Percentiles rank a stretch among this genome's conserved stretches.
phyloP scores from a whole-genome alignment of 257 asterid species.

The Scutellaria baicalensis region DNA sequence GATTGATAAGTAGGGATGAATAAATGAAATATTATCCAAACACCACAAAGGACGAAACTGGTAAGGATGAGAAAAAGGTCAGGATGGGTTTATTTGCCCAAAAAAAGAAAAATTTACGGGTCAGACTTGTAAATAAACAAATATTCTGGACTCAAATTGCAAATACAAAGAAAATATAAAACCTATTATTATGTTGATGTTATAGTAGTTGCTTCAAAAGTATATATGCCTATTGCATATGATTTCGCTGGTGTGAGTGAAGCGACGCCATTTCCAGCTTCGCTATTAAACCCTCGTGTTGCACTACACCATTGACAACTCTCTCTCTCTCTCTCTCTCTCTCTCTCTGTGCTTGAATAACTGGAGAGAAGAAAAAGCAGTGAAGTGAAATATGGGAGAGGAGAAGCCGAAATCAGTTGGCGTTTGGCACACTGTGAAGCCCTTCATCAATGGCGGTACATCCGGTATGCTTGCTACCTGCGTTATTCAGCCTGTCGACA shows the following conservation, averaged over 20 bases:
- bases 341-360: background rate
- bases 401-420: constrained; percentile 70
- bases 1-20: no score
- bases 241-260: background rate
- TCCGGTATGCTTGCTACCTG: constrained; percentile 99
- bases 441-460: constrained; percentile 83
- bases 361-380: constrained; percentile 5
- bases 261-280: background rate
- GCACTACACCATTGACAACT: constrained; percentile 6
- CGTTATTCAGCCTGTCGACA: constrained; percentile 92
- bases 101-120: background rate
- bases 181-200: background rate
- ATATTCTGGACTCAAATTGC: background rate
- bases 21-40: no score
- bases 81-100: background rate
- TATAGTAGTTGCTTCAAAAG: no score
- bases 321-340: background rate
- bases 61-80: no score
- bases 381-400: constrained; percentile 41
- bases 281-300: constrained; percentile 8
- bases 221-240: no score
- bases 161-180: background rate
- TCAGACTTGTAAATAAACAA: background rate
- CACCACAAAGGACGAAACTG: no score
- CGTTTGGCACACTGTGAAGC: constrained; percentile 83